Evolutionary conservation across 768 basidiomycete species (phyloP), one percentile per base, ranked within the genome.

Genomic region (Tephrocybe sp.): DNA sequence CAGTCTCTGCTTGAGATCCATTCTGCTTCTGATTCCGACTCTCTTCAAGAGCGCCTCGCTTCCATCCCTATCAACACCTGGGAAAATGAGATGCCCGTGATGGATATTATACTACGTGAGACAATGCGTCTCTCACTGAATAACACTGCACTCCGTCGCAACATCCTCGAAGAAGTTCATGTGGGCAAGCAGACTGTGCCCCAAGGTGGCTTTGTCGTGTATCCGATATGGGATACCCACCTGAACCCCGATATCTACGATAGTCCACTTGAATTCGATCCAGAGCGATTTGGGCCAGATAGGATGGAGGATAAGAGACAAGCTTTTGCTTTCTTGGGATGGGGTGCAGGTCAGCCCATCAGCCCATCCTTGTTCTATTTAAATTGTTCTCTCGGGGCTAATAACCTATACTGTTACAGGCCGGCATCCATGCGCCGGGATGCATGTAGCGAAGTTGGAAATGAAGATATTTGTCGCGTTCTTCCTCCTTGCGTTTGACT

Each of bases 101-200:
- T 72, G 30, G 72, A 75, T 13, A 47, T 64, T 12, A 57, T 70
- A 35, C 62, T 73, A 34, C 67, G 70, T 17, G 72, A 75, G 52
- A 73, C 72, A 0, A 51, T 75, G 14, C 65, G 72, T 3, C 45
- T 73, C 6, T 60, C 60, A 2, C 13, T 65, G 17, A 61, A 60
- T 8, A 62, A 56, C 1, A 62, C 71, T 4, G 26, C 26, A 55
- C 59, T 72, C 20, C 68, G 72, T 14, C 60, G 73, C 1, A 73
- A 72, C 49, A 39, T 71, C 11, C 45, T 49, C 4, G 59, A 26
- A 62, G 68, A 68, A 26, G 30, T 71, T 1, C 32, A 45, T 1
- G 51, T 70, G 16, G 58, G 55, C 3, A 60, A 59, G 59, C 14
- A 17, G 17, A 58, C 46, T 0, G 56, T 73, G 5, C 35, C 35